Evolutionary conservation across 345 rosid genomes (phyloP), one percentile per base, ranked within the genome.

Genomic region (Moringa oleifera): DNA sequence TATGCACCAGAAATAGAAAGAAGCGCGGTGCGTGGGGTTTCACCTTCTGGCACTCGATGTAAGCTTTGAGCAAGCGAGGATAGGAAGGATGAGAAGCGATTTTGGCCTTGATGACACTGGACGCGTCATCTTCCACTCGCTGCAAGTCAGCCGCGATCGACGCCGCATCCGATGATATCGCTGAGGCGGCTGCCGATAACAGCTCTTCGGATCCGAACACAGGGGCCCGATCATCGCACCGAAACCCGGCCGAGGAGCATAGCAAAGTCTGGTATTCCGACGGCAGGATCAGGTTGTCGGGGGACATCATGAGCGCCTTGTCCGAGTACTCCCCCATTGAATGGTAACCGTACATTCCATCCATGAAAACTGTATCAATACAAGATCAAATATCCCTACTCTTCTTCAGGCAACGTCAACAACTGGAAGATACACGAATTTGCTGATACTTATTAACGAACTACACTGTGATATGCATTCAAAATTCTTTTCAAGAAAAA

Each of bases 21-120:
- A 33, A 11, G 37, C n/a, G 37, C 5, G 37, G 6, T 11, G 37
- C 37, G 37, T 33, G 11, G 37, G 18, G 21, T 25, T 23, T 74
- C 71, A 94, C 98, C 99, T 93, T 93, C 70, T 93, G 98, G 76
- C 98, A 93, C 65, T 93, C 94, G 57, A 89, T 79, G 69, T 87
- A 93, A 25, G 97, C 94, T 60, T 83, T 77, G 15, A 93, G 90
- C 78, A 93, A 77, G 55, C 93, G 90, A 68, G 95, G 95, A 69
- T 89, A 93, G 28, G 61, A 76, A 58, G 97, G 97, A 75, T 93
- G 98, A 33, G 74, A 79, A 60, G 85, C 90, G 71, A 93, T 93
- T 68, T 68, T 93, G 13, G 90, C 85, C 77, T 93, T 89, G 81
- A 89, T 72, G 25, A 78, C 41, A 55, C 67, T 54, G 5, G 83